Evolutionary conservation across 768 basidiomycete species (phyloP), one percentile per base, ranked within the genome.

Genomic region (Pleurotus citrinopileatus): DNA sequence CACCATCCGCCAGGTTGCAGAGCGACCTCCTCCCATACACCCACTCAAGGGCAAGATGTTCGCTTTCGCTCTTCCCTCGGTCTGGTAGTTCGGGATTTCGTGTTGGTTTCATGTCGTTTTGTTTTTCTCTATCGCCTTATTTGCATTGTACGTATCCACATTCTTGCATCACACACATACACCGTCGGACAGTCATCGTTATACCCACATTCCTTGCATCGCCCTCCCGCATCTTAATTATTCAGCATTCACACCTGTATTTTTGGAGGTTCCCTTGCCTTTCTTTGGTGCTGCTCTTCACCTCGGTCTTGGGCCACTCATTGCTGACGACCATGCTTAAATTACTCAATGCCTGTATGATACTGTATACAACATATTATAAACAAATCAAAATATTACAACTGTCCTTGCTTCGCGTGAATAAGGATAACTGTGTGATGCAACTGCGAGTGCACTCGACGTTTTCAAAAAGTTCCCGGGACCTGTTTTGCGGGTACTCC

Each of bases 11-110:
- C 32, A 22, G 48, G 48, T 51, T 22, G 63, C 61, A 22, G 64
- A 65, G 44, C 65, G 65, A 5, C 67, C 68, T 13, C 53, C 70
- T 23, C 59, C 65, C 1, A 59, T 69, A 17, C 73, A 80, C 52
- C 77, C 78, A 0, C 69, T 81, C 42, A 86, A 86, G 65, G 63
- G 65, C 4, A 81, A 83, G 64, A 84, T 84, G 76, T 87, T 84
- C 40, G 83, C 86, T 0, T 78, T 80, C 56, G 86, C 86, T 9
- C 70, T 78, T 1, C 82, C 83, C 0, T 73, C 84, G 1, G 72
- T 74, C 17, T 87, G 86, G 86, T 87, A 76, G 74, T 62, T 63
- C 3, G 32, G 32, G 10, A 34, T 34, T 2, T n/a, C 3, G 9
- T n/a, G 3, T 1, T 28, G 57, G 50, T 68, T 60, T 55, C 59